A percentile compares a stretch with the other conserved stretches of the same genome.
phyloP scores from a whole-genome alignment of 2,329 filamentous ascomycete species.

The Monosporascus cannonballus region DNA sequence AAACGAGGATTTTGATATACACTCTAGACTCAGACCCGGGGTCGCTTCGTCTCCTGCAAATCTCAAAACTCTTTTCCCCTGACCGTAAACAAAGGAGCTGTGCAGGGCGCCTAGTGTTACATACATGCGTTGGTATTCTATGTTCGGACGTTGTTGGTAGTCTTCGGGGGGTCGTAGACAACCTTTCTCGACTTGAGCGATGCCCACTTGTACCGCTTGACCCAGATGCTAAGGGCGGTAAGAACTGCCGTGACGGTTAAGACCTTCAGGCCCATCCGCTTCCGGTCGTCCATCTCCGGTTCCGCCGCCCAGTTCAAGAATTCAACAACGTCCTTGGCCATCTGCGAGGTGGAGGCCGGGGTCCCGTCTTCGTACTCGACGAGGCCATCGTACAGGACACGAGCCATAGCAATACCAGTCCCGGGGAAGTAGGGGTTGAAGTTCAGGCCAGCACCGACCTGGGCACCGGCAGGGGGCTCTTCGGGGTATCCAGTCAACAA shows the following conservation, averaged over 20 bases:
- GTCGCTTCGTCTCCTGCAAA: conserved; percentile 22
- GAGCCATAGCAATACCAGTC: conserved; percentile 97
- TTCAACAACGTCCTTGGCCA: conserved; percentile 98
- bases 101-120: conserved; percentile 25
- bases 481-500: conserved; percentile 96
- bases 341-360: conserved; percentile 90
- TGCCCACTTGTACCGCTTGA: conserved; percentile 99
- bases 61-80: conserved; percentile 18
- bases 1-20: conserved; percentile 32
- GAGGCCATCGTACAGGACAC: conserved; percentile 94
- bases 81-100: conserved; percentile 25
- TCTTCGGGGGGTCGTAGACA: conserved; percentile 71
- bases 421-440: conserved; percentile 99
- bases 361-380: conserved; percentile 98
- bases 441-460: conserved; percentile 85
- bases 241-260: conserved; percentile 72
- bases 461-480: conserved; percentile 83
- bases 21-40: conserved; percentile 31
- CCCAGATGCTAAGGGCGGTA: conserved; percentile 86
- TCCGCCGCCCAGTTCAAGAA: conserved; percentile 99
- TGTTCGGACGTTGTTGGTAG: conserved; percentile 40
- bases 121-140: conserved; percentile 27
- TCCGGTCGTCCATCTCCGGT: conserved; percentile 98
- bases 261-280: conserved; percentile 99
- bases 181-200: conserved; percentile 94